These are phyloP conservation scores for Fraxinus ornus DNA, from an alignment of 305 asterid species.

Conservation along the genomic window DNA sequence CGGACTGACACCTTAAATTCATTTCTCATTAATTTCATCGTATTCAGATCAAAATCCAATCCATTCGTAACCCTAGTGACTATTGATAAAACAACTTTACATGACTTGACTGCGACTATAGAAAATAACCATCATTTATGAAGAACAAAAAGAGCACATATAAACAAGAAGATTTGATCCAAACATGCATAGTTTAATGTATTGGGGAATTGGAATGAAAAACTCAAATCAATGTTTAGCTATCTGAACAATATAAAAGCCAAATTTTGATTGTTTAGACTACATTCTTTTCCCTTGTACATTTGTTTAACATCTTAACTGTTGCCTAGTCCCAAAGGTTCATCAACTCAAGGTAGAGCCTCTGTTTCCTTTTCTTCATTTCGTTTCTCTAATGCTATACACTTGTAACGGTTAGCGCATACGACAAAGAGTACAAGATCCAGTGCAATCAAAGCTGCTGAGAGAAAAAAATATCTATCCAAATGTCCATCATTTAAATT, in stretches of 20 bases:
- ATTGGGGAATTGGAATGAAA: not conserved
- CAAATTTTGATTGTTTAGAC: conserved; percentile 14
- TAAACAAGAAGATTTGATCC: not conserved
- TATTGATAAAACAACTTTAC: no score
- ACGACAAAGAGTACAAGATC: conserved; percentile 57
- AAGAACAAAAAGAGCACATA: not conserved
- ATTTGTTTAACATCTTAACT: conserved; percentile 19
- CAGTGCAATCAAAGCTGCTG: conserved; percentile 60
- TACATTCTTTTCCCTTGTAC: conserved; percentile 32
- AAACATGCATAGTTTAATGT: not conserved
- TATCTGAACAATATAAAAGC: not conserved
- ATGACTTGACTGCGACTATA: no score
- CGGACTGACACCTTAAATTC: no score
- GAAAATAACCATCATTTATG: not conserved
- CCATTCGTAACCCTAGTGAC: no score
- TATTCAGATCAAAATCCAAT: no score
- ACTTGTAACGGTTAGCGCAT: conserved; percentile 68
- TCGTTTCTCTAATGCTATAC: conserved; percentile 48
- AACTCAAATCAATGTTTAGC: not conserved
- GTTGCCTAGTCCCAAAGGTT: conserved; percentile 28
- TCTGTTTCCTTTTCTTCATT: conserved; percentile 32
- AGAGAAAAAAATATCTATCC: conserved; percentile 79
- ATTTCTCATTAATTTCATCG: no score
- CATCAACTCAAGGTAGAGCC: conserved; percentile 33
- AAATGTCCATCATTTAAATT: conserved; percentile 75